These are phyloP conservation scores for Cladophialophora psammophila DNA, from an alignment of 2,329 filamentous ascomycete species.

Conservation along the genomic window DNA sequence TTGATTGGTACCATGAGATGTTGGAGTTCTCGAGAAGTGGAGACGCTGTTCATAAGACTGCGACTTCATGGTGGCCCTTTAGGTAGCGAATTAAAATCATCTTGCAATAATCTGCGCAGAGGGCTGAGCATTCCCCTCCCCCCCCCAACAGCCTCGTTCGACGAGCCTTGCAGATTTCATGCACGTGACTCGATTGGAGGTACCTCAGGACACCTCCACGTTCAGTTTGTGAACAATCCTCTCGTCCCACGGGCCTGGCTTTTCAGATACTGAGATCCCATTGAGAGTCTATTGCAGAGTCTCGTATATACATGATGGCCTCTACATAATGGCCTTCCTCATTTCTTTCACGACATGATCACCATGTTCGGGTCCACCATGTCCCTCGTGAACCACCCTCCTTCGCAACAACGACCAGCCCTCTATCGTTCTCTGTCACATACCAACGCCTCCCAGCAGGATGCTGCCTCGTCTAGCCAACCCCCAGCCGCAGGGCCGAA, in stretches of 20 bases:
- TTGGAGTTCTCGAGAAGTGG: constrained; percentile 6
- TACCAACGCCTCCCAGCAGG: constrained; percentile 18
- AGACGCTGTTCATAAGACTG: neutral
- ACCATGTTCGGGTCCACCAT: constrained; percentile 13
- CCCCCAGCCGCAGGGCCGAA: constrained; percentile 14
- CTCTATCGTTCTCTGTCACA: constrained; percentile 27
- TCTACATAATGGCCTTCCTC: neutral
- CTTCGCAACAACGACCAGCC: constrained; percentile 14
- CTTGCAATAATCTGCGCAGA: neutral
- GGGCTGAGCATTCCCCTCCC: neutral
- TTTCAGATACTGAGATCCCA: neutral
- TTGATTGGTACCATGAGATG: constrained; percentile 8
- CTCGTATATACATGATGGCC: neutral
- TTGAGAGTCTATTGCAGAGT: neutral
- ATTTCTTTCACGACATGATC: neutral
- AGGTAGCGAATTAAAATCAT: neutral
- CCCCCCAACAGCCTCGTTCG: neutral
- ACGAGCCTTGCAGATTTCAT: neutral
- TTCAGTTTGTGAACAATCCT: neutral
- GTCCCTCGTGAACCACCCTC: constrained; percentile 4
- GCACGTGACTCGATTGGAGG: neutral
- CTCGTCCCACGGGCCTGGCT: neutral
- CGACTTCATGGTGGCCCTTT: neutral
- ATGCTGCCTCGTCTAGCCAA: neutral
- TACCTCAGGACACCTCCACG: neutral